phyloP scores from a whole-genome alignment of 805 yeast genomes.

The Starmerella geochares region DNA sequence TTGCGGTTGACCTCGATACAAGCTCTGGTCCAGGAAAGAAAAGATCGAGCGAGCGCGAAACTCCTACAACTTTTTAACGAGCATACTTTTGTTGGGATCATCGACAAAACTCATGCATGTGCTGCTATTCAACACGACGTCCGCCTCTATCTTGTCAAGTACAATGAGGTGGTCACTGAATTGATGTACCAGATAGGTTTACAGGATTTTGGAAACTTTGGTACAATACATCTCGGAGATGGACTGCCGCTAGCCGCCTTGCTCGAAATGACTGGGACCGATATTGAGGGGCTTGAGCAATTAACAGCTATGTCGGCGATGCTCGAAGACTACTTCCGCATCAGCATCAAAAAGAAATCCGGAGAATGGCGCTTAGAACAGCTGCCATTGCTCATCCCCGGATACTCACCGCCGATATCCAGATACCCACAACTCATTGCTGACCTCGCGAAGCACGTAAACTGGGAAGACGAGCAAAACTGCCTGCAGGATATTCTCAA shows the following conservation, averaged over 20 bases:
- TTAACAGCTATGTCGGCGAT: constrained; percentile 52
- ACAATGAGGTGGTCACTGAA: constrained; percentile 55
- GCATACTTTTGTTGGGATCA: constrained; percentile 69
- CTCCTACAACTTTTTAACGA: constrained; percentile 61
- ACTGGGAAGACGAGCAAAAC: constrained; percentile 56
- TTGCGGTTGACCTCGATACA: constrained; percentile 34
- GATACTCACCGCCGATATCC: constrained; percentile 49
- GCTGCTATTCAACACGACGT: constrained; percentile 81
- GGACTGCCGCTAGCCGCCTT: constrained; percentile 34
- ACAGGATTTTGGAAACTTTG: constrained; percentile 72
- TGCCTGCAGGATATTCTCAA: constrained; percentile 58
- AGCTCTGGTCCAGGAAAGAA: constrained; percentile 45
- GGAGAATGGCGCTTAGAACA: constrained; percentile 35
- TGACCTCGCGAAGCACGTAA: constrained; percentile 47
- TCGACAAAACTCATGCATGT: constrained; percentile 58
- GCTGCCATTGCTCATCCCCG: constrained; percentile 60
- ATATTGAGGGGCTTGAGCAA: constrained; percentile 24
- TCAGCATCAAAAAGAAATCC: constrained; percentile 34
- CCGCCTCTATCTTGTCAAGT: constrained; percentile 67
- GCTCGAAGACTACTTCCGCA: constrained; percentile 69
- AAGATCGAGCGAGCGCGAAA: constrained; percentile 38
- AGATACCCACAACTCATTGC: constrained; percentile 61
- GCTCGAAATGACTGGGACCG: constrained; percentile 26
- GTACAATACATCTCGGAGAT: constrained; percentile 39
- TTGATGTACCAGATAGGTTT: constrained; percentile 74